Base-by-base conservation (phyloP, 2,329 filamentous ascomycete species). In the Ophiocordyceps sinensis region DNA sequence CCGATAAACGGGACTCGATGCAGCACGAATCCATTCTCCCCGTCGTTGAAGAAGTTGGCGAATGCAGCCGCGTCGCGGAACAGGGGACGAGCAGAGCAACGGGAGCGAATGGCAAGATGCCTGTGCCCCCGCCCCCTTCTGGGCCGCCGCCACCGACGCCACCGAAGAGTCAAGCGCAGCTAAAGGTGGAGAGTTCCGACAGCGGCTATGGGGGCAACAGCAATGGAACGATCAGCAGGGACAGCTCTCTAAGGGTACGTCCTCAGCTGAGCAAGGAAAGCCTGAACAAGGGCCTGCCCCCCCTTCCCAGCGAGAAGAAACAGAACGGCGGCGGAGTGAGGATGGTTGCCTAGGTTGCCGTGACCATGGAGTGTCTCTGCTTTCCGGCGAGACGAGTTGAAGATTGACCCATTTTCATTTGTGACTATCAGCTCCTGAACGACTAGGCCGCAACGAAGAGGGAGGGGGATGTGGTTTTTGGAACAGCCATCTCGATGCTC, bases 21-120 rank as follows among this genome's bases (percentile, higher is more conserved):
- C 53, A 68, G 68, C 81, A 51, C 57, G 77, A 58, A 53, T 57
- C 56, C 54, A 71, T 63, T 1, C 64, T 96, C 2, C 89, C 89
- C 0, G 80, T 95, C 10, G 87, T 96, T 7, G 85, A 94, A 50
- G 89, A 96, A 61, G 82, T 78, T n/a, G 83, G 78, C 5, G 89
- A 95, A 59, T 79, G 71, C 41, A 76, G 74, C 52, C 69, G 68
- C 19, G 63, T 65, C 43, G 57, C 50, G 37, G 51, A 51, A 45
- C 55, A 37, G 11, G 61, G 65, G 23, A 65, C 66, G 1, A 44
- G 56, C 28, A 68, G 67, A 3, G 65, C 68, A 4, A 65, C 68
- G 0, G 60, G 60, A 15, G 36, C 38, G 28, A 41, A 36, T 2
- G 38, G 35, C 14, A 70, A 67, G 44, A 54, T 60, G 42, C 43